Base-by-base conservation (phyloP, 176 grass and related monocot genomes). In the Alopecurus myosuroides region DNA sequence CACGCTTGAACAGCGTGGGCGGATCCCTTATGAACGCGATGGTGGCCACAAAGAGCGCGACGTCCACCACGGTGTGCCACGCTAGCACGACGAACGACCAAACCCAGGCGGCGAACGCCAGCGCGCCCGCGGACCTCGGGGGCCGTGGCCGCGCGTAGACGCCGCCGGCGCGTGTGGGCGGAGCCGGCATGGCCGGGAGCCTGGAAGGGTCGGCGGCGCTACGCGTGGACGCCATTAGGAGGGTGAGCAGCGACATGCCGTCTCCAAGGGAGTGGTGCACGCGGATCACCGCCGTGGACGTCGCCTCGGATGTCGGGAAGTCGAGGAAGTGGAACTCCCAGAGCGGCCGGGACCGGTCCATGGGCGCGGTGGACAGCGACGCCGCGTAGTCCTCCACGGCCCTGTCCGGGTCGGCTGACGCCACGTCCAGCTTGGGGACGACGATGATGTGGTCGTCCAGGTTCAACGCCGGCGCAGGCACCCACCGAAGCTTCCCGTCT, bases 261-360 rank as follows among this genome's bases (percentile, higher is more conserved):
- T 97, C 95, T 18, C 95, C 95, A 73, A 97, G 84, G 28, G 92
- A 92, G 63, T 94, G 95, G 80, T 94, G 90, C 81, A 86, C 71
- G 75, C 94, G 94, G 88, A 97, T n/a, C 19, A 53, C 19, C 7
- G 9, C 51, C 19, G 51, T 53, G 51, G 51, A 56, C 41, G 41
- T 11, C 41, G 41, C 41, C 41, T 42, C 41, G 41, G 41, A 42
- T 10, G 41, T 42, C 41, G 41, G 41, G 41, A 42, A 1, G 41
- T 42, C 41, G 41, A 42, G 41, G 41, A 42, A 0, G 10, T 42
- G 41, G 41, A 42, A 42, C 41, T 42, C 41, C 41, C 41, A 42
- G 41, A 42, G 41, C 41, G 41, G 41, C 10, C 41, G 41, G 41
- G 41, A 42, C 10, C 41, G 41, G 41, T 42, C 41, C 41, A 42